These are phyloP conservation scores for Sugiyamaella mastotermitis DNA, from an alignment of 805 yeast genomes.

Conservation along the genomic window DNA sequence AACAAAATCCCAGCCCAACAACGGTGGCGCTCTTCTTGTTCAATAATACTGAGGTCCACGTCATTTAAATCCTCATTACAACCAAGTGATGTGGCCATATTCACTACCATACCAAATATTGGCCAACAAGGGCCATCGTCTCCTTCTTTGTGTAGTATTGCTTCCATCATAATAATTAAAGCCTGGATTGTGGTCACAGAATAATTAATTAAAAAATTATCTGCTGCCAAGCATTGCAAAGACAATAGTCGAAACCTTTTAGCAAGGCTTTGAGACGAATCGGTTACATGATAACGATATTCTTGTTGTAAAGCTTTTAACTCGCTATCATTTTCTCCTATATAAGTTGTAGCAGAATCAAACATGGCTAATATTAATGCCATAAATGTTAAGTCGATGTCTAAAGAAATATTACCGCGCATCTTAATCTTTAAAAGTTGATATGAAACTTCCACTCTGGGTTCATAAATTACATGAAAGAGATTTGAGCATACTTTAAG, in stretches of 20 bases:
- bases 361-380: slow-evolving; percentile 7
- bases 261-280: background rate
- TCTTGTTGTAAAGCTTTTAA: background rate
- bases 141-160: slow-evolving; percentile 6
- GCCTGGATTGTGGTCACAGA: slow-evolving; percentile 10
- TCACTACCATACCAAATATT: slow-evolving; percentile 4
- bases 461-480: slow-evolving; percentile 7
- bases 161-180: slow-evolving; percentile 6
- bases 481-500: slow-evolving; percentile 4
- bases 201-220: slow-evolving; percentile 8
- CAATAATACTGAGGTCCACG: slow-evolving; percentile 5
- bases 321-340: slow-evolving; percentile 4
- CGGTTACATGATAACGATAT: slow-evolving; percentile 1
- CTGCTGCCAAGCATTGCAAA: slow-evolving; percentile 10
- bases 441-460: slow-evolving; percentile 2
- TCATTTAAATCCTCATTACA: slow-evolving; percentile 7
- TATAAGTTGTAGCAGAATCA: slow-evolving; percentile 1
- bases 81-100: slow-evolving; percentile 9
- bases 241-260: slow-evolving; percentile 1
- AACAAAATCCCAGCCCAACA: slow-evolving; percentile 13
- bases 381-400: too few species aligned
- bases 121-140: slow-evolving; percentile 12
- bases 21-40: slow-evolving; percentile 8
- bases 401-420: background rate
- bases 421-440: background rate